These are phyloP conservation scores for Themeda triandra DNA, from an alignment of 176 grass and related monocot genomes.

Conservation along the genomic window DNA sequence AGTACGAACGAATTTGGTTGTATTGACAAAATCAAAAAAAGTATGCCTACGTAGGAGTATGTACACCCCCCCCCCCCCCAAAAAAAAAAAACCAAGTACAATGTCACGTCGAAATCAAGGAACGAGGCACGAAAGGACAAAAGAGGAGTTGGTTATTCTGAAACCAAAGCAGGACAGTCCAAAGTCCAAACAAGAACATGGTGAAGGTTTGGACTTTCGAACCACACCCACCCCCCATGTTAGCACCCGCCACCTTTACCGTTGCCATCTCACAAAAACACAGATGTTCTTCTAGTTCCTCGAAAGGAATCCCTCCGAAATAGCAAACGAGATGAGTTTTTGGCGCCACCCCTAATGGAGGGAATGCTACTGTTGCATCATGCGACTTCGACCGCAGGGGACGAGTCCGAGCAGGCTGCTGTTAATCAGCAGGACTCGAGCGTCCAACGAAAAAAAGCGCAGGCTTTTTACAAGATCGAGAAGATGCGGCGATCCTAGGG, in stretches of 20 bases:
- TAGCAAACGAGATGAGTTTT: not conserved
- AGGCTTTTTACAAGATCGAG: not conserved
- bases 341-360: not conserved
- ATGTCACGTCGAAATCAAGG: constrained; percentile 28
- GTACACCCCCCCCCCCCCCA: too few relatives aligned
- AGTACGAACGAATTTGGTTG: not conserved
- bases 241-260: not conserved
- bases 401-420: not conserved
- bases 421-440: not conserved
- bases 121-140: constrained; percentile 6
- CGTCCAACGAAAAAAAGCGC: not conserved
- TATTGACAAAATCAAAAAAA: constrained; percentile 11
- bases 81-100: constrained; percentile 23
- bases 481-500: not conserved
- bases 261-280: not conserved
- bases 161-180: not conserved
- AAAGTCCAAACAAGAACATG: constrained; percentile 15
- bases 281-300: not conserved
- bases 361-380: not conserved
- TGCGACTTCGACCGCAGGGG: not conserved
- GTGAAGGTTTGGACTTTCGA: not conserved
- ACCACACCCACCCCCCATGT: not conserved
- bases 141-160: not conserved
- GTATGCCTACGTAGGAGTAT: not conserved
- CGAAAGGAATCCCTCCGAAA: not conserved